Evolutionary conservation across 306 rosid species (phyloP), one percentile per base, ranked within the genome.

Genomic region (Begonia loranthoides): DNA sequence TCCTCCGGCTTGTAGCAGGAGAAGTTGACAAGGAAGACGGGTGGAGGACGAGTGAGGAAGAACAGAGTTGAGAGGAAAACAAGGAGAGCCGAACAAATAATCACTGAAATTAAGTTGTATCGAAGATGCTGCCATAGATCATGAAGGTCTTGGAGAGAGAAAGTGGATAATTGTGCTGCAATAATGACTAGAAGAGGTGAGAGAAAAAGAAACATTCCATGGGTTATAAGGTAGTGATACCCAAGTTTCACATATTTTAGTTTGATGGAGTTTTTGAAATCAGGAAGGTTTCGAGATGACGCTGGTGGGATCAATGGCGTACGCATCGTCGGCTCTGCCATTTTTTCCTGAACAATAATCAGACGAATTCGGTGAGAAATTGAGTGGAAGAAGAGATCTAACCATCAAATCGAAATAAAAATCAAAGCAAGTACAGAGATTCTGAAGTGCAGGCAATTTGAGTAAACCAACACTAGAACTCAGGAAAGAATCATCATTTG

Each of bases 1-100:
- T 75, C 96, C 1, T 87, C 87, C 1, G 96, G 96, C 61, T 83
- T 87, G 81, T 87, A 87, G 68, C 96, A 87, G 13, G 96, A 63
- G 66, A 83, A 87, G 54, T 87, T 51, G 24, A 87, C 94, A 54
- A 87, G 96, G 70, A 71, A 87, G 9, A 87, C 92, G 0, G 94
- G 77, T 13, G 58, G 70, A 53, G 94, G 94, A 9, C 96, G 96
- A 43, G 90, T 83, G 13, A 87, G 34, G 50, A 87, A 75, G 79
- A 75, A 83, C 5, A 87, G 75, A 3, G 96, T 87, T 55, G 76
- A 78, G 4, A 87, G 65, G 59, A 83, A 87, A 59, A 87, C 96
- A 48, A 83, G 85, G 33, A 87, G 92, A 17, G 94, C 59, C 9
- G 96, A 80, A 54, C 94, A 80, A 41, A 80, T 12, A 49, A 87